Base-by-base conservation (phyloP, 1,284 basidiomycete species). In the Rhodotorula sp. region DNA sequence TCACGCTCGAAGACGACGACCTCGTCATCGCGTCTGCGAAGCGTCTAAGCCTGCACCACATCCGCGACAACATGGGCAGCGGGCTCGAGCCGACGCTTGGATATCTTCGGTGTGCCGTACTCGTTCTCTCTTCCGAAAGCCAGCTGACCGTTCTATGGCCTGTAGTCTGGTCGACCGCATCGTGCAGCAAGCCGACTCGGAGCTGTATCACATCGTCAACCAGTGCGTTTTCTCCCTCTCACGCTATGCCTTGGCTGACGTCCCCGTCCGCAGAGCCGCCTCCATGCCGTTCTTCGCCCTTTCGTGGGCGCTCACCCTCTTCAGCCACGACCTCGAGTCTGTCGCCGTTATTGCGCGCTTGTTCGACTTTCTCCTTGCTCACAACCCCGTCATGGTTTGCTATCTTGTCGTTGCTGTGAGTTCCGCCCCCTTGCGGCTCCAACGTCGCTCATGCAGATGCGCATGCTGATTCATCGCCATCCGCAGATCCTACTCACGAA, bases 261-360 rank as follows among this genome's bases (percentile, higher is more conserved):
- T 21, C 1, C 22, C 4, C 51, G 59, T 39, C 12, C 34, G n/a
- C 66, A 75, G 67, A n/a, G 78, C 76, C 32, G 76, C 78, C 4
- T 66, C 73, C 19, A 70, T 80, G 55, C 80, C 80, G 3, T 77
- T 79, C 58, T 80, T 80, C 62, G 77, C 80, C 5, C 67, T 80
- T 1, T 80, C 79, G 0, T 80, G 80, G 80, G 78, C 78, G 10
- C 67, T 80, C 21, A 80, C 79, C 1, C 63, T 80, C n/a, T 74
- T 80, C 67, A 70, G 73, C 19, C 80, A 80, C 70, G 80, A 80
- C 65, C 64, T 80, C 54, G 70, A 73, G 53, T 72, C 74, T 4
- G 55, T 75, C 29, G 66, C 73, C 5, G 66, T 78, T 34, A 64
- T 79, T 46, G 69, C 75, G 1, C 72, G 80, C 13, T 57, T 80